Conservation (phyloP, 2,329 filamentous ascomycete genomes). For the Pyrenophora teres region DNA sequence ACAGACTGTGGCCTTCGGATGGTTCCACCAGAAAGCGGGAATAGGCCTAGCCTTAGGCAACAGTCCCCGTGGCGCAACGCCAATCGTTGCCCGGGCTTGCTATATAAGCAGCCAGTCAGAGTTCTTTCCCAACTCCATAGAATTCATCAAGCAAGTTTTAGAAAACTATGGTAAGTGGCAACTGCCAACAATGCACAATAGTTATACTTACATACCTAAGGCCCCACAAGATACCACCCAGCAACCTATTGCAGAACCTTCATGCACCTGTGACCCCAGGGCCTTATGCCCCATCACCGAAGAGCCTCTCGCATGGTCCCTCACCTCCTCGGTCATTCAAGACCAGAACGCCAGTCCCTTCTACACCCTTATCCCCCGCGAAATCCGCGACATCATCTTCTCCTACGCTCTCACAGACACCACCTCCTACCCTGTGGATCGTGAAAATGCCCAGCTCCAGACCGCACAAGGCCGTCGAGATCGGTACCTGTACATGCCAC, state of each 20-base stretch:
- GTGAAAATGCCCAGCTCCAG: background rate
- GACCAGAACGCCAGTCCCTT: constrained; percentile 16
- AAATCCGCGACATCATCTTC: constrained; percentile 25
- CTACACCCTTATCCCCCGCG: constrained; percentile 18
- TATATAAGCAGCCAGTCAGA: too few relatives aligned
- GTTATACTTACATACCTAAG: too few relatives aligned
- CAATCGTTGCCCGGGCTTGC: too few relatives aligned
- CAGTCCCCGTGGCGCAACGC: too few relatives aligned
- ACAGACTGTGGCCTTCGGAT: too few relatives aligned
- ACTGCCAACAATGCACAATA: too few relatives aligned
- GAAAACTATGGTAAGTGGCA: background rate
- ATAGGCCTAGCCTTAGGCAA: too few relatives aligned
- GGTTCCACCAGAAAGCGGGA: too few relatives aligned
- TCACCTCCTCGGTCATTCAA: background rate
- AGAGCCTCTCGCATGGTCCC: constrained; percentile 27
- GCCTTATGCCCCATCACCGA: background rate
- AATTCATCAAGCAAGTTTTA: background rate
- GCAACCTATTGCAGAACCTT: too few relatives aligned
- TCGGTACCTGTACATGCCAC: background rate
- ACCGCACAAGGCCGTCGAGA: background rate
- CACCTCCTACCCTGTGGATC: constrained; percentile 6
- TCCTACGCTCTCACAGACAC: constrained; percentile 20
- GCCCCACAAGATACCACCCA: too few relatives aligned
- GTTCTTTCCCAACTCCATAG: background rate
- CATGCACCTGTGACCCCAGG: background rate